Percentiles rank a stretch among this genome's conserved stretches.
Evolutionary conservation across 495 filamentous ascomycete genomes (phyloP).

Genomic region (Daldinia decipiens): DNA sequence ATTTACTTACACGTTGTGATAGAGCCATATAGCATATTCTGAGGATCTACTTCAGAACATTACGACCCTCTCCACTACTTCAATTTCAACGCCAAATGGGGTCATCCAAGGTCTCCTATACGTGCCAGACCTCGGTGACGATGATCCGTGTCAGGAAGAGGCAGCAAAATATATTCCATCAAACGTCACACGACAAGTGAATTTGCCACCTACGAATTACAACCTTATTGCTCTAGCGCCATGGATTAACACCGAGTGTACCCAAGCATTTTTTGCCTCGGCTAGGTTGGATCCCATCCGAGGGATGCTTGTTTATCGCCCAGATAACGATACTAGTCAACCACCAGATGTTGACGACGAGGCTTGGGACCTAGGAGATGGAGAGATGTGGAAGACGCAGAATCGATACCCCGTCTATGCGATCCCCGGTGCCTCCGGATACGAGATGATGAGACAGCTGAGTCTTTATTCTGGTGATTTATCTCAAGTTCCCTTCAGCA

Average conservation of each 20-base stretch:
- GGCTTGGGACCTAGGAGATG: slow-evolving; percentile 74
- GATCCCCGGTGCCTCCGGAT: slow-evolving; percentile 72
- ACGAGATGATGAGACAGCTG: slow-evolving; percentile 74
- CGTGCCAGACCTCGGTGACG: slow-evolving; percentile 71
- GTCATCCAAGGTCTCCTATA: slow-evolving; percentile 80
- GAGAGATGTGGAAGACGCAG: slow-evolving; percentile 67
- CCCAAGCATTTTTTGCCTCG: slow-evolving; percentile 71
- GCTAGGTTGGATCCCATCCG: slow-evolving; percentile 65
- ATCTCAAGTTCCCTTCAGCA: slow-evolving; percentile 65
- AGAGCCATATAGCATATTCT: slow-evolving; percentile 74
- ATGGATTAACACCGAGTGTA: slow-evolving; percentile 81
- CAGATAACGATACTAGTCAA: slow-evolving; percentile 62
- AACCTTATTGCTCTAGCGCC: slow-evolving; percentile 82
- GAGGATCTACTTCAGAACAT: slow-evolving; percentile 68
- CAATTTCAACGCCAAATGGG: slow-evolving; percentile 61
- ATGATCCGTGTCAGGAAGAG: slow-evolving; percentile 68
- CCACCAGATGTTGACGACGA: slow-evolving; percentile 69
- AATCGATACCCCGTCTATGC: slow-evolving; percentile 86
- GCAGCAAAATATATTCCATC: slow-evolving; percentile 68
- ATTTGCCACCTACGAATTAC: slow-evolving; percentile 74
- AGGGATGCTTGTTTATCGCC: slow-evolving; percentile 81
- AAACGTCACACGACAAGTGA: slow-evolving; percentile 76
- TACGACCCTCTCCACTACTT: slow-evolving; percentile 74
- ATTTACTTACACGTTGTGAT: slow-evolving; percentile 28
- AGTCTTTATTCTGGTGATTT: slow-evolving; percentile 79